Percentiles rank a stretch among this genome's conserved stretches.
Evolutionary conservation across 1,139 yeast species (phyloP).

Genomic region (Kodamaea derodonti): DNA sequence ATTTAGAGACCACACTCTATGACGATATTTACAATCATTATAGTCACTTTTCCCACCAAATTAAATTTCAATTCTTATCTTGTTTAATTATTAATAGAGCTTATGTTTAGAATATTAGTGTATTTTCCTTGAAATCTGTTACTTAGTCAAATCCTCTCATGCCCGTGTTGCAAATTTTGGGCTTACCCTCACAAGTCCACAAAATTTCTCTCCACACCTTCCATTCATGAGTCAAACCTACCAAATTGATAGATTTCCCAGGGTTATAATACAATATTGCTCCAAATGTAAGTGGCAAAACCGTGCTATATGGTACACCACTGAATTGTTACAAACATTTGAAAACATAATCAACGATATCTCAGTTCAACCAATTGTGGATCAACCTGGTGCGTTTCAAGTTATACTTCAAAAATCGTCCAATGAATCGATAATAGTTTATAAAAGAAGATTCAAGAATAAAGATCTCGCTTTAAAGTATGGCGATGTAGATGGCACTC

Average conservation of each 20-base stretch:
- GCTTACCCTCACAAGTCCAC: too few relatives aligned
- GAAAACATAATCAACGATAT: slow-evolving; percentile 34
- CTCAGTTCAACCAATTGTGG: slow-evolving; percentile 36
- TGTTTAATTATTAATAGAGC: too few relatives aligned
- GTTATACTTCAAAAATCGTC: slow-evolving; percentile 17
- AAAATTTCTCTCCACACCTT: too few relatives aligned
- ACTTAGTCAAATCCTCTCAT: too few relatives aligned
- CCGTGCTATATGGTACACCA: slow-evolving; percentile 46
- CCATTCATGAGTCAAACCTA: too few relatives aligned
- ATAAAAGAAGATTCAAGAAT: slow-evolving; percentile 37
- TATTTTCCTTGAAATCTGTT: too few relatives aligned
- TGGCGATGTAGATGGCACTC: slow-evolving; percentile 18
- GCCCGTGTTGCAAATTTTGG: too few relatives aligned
- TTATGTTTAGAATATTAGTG: too few relatives aligned
- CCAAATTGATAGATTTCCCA: slow-evolving; percentile 19
- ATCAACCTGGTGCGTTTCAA: slow-evolving; percentile 38
- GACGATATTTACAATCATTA: too few relatives aligned
- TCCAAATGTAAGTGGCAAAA: slow-evolving; percentile 48
- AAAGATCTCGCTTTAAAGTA: slow-evolving; percentile 16
- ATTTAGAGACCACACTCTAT: too few relatives aligned
- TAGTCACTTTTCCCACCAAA: too few relatives aligned
- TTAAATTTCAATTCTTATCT: neutral
- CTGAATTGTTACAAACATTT: slow-evolving; percentile 43
- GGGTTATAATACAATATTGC: slow-evolving; percentile 38
- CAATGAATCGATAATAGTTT: slow-evolving; percentile 17